Evolutionary conservation across 1,139 yeast genomes (phyloP), one percentile per base, ranked within the genome.

Genomic region (Pichia sp.): DNA sequence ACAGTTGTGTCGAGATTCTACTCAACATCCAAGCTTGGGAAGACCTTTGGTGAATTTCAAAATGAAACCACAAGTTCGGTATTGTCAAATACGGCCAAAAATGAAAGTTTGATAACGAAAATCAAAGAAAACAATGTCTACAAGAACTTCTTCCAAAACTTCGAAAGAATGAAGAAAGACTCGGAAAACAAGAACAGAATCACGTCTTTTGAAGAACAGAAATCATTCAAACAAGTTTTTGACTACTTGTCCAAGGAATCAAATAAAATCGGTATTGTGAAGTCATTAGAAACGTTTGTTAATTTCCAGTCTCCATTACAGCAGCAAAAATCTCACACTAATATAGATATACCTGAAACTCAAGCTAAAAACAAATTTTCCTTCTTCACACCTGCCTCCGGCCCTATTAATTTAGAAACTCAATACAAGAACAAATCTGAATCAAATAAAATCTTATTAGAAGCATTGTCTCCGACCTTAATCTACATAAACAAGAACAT

Each of bases 201-300:
- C 28, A 52, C 65, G 4, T 60, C 66, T 0, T 56, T 61, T 38
- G 63, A 63, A 36, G 67, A 63, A 40, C 64, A 60, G 40, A 59
- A 61, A 44, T 59, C 65, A 5, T 63, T 62, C 41, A 55, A 60
- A 40, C 56, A 56, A 37, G 60, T 62, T 10, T 60, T 63, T 17
- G 58, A 59, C 34, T 59, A 60, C 45, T 45, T 62, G 37, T 53
- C 57, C 41, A 53, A 56, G 34, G 54, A 56, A 19, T 47, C 56
- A 14, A 58, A 56, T 30, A 47, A 56, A 14, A 47, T 57, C 1
- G 62, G 65, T 4, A 51, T 60, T 18, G 55, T 62, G 8, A 56
- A 59, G 24, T 58, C 66, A 1, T 42, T 60, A 12, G 53, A 54
- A 34, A 53, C 55, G 24, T 53, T 54, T 46, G 57, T 55, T 10